Percentiles rank a stretch among this genome's conserved stretches.
These are phyloP conservation scores for Lagerstroemia speciosa DNA, from an alignment of 345 rosid species.

Conservation along the genomic window DNA sequence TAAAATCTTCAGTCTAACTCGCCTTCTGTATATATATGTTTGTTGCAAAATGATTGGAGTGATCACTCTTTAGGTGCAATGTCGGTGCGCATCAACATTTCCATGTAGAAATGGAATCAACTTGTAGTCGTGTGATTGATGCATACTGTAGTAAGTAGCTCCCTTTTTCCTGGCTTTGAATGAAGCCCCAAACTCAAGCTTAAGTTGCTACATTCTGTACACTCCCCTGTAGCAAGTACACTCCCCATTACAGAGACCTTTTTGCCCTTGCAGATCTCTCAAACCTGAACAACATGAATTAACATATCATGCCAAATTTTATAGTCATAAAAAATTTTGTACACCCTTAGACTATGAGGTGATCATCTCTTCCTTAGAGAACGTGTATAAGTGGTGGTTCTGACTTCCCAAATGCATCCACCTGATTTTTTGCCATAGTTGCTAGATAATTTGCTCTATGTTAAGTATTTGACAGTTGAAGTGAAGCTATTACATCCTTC, in stretches of 20 bases:
- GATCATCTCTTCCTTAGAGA: not conserved
- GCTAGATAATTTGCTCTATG: too few species aligned
- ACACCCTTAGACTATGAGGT: not conserved
- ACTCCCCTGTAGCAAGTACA: too few species aligned
- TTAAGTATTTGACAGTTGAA: too few species aligned
- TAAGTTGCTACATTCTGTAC: too few species aligned
- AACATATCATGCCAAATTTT: not conserved
- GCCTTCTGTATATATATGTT: not conserved
- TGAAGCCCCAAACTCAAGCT: not conserved
- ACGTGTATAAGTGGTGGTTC: not conserved
- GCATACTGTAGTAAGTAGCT: not conserved
- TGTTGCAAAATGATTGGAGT: not conserved
- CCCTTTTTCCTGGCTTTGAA: not conserved
- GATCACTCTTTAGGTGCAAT: not conserved
- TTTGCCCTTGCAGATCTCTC: too few species aligned
- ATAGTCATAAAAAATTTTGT: not conserved
- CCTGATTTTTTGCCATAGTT: too few species aligned
- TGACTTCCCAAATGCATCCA: not conserved
- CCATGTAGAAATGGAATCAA: not conserved
- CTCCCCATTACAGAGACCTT: too few species aligned
- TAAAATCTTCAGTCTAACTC: not conserved
- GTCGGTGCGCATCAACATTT: not conserved
- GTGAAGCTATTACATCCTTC: too few species aligned
- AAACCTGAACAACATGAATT: not conserved
- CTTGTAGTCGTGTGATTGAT: not conserved